phyloP scores from a whole-genome alignment of 495 filamentous ascomycete genomes.

The Neurospora pannonica region DNA sequence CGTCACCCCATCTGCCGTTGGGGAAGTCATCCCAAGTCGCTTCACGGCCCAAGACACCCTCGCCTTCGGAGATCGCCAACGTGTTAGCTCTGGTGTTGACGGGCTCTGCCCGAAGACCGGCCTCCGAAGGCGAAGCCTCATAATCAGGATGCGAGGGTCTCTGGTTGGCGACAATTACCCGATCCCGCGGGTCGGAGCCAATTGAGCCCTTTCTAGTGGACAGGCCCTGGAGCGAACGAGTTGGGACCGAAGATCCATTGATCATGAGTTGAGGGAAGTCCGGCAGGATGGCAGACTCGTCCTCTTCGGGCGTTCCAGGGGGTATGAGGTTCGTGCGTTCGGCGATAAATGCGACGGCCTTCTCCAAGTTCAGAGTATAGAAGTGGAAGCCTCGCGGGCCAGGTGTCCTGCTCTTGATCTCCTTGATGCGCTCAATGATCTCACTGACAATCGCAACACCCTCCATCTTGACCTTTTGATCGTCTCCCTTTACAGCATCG shows the following conservation, averaged over 20 bases:
- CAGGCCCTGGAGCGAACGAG: constrained; percentile 7
- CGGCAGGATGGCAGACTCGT: constrained; percentile 25
- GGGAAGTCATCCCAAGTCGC: constrained; percentile 99
- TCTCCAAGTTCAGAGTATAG: constrained; percentile 94
- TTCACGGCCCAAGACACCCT: constrained; percentile 83
- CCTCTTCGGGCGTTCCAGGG: constrained; percentile 32
- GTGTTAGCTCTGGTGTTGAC: constrained; percentile 66
- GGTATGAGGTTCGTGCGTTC: constrained; percentile 81
- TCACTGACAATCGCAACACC: constrained; percentile 65
- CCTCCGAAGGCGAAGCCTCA: constrained; percentile 59
- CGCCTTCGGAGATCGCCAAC: constrained; percentile 84
- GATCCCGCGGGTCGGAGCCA: constrained; percentile 66
- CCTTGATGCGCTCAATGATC: constrained; percentile 59
- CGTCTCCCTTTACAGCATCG: constrained; percentile 75
- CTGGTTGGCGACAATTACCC: constrained; percentile 64
- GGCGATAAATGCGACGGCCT: constrained; percentile 86
- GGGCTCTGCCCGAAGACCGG: constrained; percentile 48
- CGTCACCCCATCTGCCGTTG: constrained; percentile 94
- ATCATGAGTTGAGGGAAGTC: constrained; percentile 25
- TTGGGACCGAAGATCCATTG: constrained; percentile 20
- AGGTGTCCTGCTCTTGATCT: constrained; percentile 41
- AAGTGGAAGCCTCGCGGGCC: constrained; percentile 80
- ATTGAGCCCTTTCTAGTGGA: constrained; percentile 36
- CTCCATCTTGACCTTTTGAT: constrained; percentile 77
- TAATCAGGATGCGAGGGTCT: constrained; percentile 43